Evolutionary conservation across 345 rosid species (phyloP), one percentile per base, ranked within the genome.

Genomic region (Eucalyptus grandis): DNA sequence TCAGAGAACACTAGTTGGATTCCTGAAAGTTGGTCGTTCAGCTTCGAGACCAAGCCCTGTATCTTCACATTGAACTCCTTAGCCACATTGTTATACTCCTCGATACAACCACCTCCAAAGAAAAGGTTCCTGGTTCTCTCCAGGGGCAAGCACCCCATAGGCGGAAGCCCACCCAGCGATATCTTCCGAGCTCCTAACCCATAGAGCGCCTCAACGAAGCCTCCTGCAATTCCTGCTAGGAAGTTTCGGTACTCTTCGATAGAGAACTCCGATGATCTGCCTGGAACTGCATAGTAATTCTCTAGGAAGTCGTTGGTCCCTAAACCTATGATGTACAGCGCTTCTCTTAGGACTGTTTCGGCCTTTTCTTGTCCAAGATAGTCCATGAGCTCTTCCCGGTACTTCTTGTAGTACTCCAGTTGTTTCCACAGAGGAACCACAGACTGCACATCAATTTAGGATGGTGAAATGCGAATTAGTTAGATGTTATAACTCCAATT

Each of bases 271-370:
- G 92, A 49, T 88, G 93, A 88, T 89, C 94, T 94, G 46, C 92
- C 87, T 1, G 95, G 92, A 62, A 94, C 46, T 62, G 91, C 69
- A 89, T 95, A 97, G 89, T 95, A 96, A 90, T 96, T 97, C 91
- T 94, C 97, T 6, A 96, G 93, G 94, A 96, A 97, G 90, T 97
- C 98, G 56, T 97, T 97, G 67, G 98, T 96, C 90, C 99, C 99
- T 7, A 96, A 90, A 92, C 99, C 95, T 86, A 97, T 92, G 49
- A 96, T 69, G 93, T 96, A 94, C 88, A 96, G 89, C 46, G 99
- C 93, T 90, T 97, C 95, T 5, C 89, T 87, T 12, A 97, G 67
- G 62, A 95, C 85, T 30, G 90, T 91, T n/a, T 91, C 91, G 5
- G 98, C 98, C 89, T 88, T 91, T 86, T 93, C 91, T n/a, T 91